A percentile compares a stretch with the other conserved stretches of the same genome.
Evolutionary conservation across 148 eudicot species (phyloP).

Genomic region (Fagopyrum homotropicum): DNA sequence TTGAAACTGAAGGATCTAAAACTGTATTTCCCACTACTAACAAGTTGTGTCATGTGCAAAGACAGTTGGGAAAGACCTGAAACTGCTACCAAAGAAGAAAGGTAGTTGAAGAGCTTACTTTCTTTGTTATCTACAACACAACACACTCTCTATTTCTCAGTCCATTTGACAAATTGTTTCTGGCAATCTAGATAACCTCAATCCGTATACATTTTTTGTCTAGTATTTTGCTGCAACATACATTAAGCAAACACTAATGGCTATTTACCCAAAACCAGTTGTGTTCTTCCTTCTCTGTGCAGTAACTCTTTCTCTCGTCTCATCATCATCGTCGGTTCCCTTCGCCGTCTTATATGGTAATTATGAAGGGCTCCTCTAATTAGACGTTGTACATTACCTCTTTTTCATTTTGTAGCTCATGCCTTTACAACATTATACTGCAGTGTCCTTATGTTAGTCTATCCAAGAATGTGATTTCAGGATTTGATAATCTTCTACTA

Average conservation of each 20-base stretch:
- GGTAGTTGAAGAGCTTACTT: conserved; percentile 5
- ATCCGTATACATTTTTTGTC: not conserved
- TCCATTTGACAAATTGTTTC: not conserved
- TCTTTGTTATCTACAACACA: not conserved
- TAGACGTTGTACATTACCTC: too few relatives aligned
- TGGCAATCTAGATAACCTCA: not conserved
- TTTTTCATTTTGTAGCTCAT: too few relatives aligned
- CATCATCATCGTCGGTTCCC: not conserved
- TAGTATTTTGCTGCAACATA: not conserved
- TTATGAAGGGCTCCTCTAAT: too few relatives aligned
- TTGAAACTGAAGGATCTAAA: too few relatives aligned
- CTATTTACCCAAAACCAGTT: not conserved
- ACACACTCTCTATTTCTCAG: not conserved
- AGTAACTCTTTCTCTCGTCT: not conserved
- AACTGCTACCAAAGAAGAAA: not conserved
- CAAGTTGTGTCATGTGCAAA: too few relatives aligned
- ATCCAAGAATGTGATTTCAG: too few relatives aligned
- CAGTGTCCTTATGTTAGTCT: too few relatives aligned
- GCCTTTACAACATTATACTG: too few relatives aligned
- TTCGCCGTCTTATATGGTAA: conserved; percentile 6
- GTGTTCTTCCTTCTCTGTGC: not conserved
- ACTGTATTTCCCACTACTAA: too few relatives aligned
- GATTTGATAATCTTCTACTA: too few relatives aligned
- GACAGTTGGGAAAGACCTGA: too few relatives aligned
- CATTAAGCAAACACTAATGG: not conserved